Base-by-base conservation (phyloP, 208 protist genomes). In the Trichomonas tenax region DNA sequence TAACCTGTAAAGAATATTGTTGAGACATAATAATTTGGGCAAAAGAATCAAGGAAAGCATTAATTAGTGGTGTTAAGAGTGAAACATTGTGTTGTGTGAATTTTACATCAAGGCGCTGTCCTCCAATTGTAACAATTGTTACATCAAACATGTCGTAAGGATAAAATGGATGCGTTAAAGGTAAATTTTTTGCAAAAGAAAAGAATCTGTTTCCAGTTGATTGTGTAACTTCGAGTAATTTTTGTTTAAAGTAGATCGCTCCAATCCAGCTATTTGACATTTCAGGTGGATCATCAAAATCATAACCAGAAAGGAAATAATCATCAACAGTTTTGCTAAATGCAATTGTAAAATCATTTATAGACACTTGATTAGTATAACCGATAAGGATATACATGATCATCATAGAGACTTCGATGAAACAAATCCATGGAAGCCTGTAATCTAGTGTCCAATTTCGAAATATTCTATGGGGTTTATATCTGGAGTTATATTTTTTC, bases 241-340 rank as follows among this genome's bases (percentile, higher is more conserved):
- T 14, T 34, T 41, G 41, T 93, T 93, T 93, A 38, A 48, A 58
- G 26, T 51, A 58, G 46, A 93, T 93, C 8, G 44, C 4, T 49
- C 41, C 86, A 2, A 38, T n/a, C 15, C 26, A 41, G 17, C 14
- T 23, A 36, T 48, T 93, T 48, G 41, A 48, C n/a, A 41, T 44
- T 48, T 93, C 86, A 14, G 41, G 23, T 38, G 41, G 40, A 23
- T 34, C 44, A 46, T 34, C 14, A 38, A 93, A 93, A 4, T 38
- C 86, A 93, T 48, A 51, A 38, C 31, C 86, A 93, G 40, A 93
- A 38, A 93, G 44, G 44, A 93, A 93, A 51, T 93, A 93, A 51
- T 93, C 26, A 51, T 93, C 36, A 38, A 93, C 44, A 17, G 44
- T 41, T 93, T 93, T 93, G 26, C 44, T n/a, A 93, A 93, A 93